Evolutionary conservation across 1,284 basidiomycete genomes (phyloP).

Genomic region (Golubevia pallescens): DNA sequence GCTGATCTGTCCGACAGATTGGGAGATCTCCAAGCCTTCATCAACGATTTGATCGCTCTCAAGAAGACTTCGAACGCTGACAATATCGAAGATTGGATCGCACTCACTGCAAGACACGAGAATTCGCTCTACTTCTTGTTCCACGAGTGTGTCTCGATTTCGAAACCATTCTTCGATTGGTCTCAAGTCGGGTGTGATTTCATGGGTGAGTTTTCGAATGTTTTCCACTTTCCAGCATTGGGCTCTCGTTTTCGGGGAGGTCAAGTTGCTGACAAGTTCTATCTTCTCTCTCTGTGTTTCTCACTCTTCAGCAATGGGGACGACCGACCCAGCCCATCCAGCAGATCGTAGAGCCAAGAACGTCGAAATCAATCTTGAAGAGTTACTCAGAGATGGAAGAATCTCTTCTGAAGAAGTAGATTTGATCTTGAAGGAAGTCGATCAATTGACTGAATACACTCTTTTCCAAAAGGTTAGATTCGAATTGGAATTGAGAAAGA

Average conservation of each 20-base stretch:
- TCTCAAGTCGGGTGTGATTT: slow-evolving; percentile 49
- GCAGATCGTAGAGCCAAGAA: slow-evolving; percentile 45
- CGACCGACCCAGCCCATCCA: slow-evolving; percentile 52
- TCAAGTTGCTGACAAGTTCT: too few relatives aligned
- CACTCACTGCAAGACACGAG: slow-evolving; percentile 50
- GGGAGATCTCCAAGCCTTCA: slow-evolving; percentile 52
- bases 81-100: slow-evolving; percentile 49
- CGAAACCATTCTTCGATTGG: slow-evolving; percentile 49
- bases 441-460: slow-evolving; percentile 35
- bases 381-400: slow-evolving; percentile 49
- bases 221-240: too few relatives aligned
- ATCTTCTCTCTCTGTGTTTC: too few relatives aligned
- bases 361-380: slow-evolving; percentile 59
- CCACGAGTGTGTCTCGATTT: slow-evolving; percentile 53
- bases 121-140: slow-evolving; percentile 52
- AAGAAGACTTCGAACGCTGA: slow-evolving; percentile 31
- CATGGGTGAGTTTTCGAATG: too few relatives aligned
- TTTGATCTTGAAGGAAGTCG: slow-evolving; percentile 40
- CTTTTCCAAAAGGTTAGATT: slow-evolving; percentile 59
- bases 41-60: slow-evolving; percentile 51
- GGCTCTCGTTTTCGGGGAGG: too few relatives aligned
- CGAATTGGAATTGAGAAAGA: slow-evolving; percentile 53
- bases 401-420: slow-evolving; percentile 46
- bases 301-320: slow-evolving; percentile 49
- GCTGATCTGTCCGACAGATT: slow-evolving; percentile 47